A percentile compares a stretch with the other conserved stretches of the same genome.
Conservation (phyloP, 2,329 filamentous ascomycete genomes). For the Botrytis fragariae region DNA sequence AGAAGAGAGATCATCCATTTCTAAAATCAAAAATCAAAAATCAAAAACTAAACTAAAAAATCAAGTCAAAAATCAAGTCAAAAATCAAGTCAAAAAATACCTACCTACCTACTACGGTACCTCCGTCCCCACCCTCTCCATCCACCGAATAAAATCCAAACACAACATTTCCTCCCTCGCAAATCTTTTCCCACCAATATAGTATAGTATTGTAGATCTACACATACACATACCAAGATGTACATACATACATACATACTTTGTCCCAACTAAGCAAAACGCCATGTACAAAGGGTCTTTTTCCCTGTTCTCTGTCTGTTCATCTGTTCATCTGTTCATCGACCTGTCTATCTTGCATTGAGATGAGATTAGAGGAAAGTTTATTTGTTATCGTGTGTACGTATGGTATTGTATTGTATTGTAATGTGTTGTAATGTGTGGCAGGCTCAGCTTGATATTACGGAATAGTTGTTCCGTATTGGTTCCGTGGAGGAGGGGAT, state of each 20-base stretch:
- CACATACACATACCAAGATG: neutral
- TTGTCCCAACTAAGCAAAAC: neutral
- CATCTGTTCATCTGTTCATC: neutral
- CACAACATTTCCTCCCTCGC: neutral
- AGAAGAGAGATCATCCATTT: too few species aligned
- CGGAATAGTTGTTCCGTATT: too few species aligned
- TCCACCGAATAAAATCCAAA: neutral
- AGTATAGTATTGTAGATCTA: neutral
- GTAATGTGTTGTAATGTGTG: too few species aligned
- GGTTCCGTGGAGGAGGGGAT: too few species aligned
- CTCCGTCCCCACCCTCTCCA: neutral
- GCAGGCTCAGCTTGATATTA: too few species aligned
- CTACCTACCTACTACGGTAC: too few species aligned
- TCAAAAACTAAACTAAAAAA: too few species aligned
- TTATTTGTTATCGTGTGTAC: too few species aligned
- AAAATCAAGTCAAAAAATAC: too few species aligned
- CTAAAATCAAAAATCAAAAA: too few species aligned
- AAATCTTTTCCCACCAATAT: neutral
- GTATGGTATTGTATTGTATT: too few species aligned
- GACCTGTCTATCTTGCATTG: neutral
- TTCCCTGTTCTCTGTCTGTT: neutral
- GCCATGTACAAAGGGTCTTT: neutral
- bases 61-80: too few species aligned
- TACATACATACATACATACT: neutral
- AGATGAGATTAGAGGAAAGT: neutral